Evolutionary conservation across 2,329 filamentous ascomycete species (phyloP).

Genomic region (Fusarium miscanthi): DNA sequence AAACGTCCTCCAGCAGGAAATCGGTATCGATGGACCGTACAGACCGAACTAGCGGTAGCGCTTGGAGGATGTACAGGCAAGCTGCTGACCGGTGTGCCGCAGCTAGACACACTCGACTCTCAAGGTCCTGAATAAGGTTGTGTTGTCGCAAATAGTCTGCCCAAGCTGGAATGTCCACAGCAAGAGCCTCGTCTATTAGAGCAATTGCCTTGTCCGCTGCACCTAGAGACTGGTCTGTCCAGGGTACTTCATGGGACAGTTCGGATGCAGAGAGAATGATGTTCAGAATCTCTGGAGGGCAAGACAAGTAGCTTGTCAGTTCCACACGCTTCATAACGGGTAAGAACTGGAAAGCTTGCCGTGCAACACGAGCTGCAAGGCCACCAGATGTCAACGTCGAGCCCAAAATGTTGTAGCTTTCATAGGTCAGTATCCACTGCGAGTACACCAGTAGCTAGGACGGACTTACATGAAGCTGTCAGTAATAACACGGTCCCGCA

Average conservation of each 20-base stretch:
- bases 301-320: slow-evolving; percentile 57
- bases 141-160: slow-evolving; percentile 53
- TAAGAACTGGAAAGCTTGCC: slow-evolving; percentile 53
- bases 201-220: slow-evolving; percentile 52
- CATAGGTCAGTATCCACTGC: slow-evolving; percentile 21
- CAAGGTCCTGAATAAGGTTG: slow-evolving; percentile 52
- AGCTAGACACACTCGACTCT: slow-evolving; percentile 57
- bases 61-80: slow-evolving; percentile 60
- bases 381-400: slow-evolving; percentile 52
- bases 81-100: slow-evolving; percentile 60
- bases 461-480: slow-evolving; percentile 60
- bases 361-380: slow-evolving; percentile 53
- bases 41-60: slow-evolving; percentile 53
- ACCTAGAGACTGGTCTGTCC: slow-evolving; percentile 47
- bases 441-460: not conserved
- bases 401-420: slow-evolving; percentile 56
- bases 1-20: slow-evolving; percentile 61
- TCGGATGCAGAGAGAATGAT: slow-evolving; percentile 59
- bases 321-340: slow-evolving; percentile 56
- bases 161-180: slow-evolving; percentile 58
- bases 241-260: slow-evolving; percentile 53
- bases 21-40: slow-evolving; percentile 54
- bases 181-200: slow-evolving; percentile 55
- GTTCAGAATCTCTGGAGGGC: slow-evolving; percentile 56
- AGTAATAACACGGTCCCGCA: slow-evolving; percentile 60